phyloP scores from a whole-genome alignment of 306 rosid species.

The Prunus kanzakura region DNA sequence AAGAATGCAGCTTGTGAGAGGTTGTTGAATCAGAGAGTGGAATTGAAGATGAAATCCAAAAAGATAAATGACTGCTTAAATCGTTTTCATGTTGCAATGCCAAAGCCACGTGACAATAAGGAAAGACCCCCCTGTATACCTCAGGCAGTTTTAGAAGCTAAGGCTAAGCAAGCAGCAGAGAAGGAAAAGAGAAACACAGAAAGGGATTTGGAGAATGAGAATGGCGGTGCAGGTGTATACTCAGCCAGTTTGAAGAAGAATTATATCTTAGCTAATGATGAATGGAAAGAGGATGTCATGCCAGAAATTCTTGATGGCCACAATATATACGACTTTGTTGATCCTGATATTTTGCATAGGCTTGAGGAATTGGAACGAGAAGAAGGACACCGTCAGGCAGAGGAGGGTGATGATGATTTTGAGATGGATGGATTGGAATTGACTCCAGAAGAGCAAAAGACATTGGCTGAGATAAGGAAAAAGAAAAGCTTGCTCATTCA shows the following conservation, averaged over 20 bases:
- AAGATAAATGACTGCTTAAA: conserved; percentile 71
- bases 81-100: conserved; percentile 78
- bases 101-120: conserved; percentile 74
- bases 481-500: conserved; percentile 66
- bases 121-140: conserved; percentile 82
- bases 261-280: conserved; percentile 69
- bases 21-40: conserved; percentile 74
- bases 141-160: conserved; percentile 65
- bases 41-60: conserved; percentile 80
- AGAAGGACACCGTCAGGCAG: conserved; percentile 57
- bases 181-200: conserved; percentile 62
- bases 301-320: conserved; percentile 94
- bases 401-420: conserved; percentile 53
- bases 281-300: conserved; percentile 79
- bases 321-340: conserved; percentile 78
- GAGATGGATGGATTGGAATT: conserved; percentile 62
- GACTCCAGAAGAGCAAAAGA: conserved; percentile 62
- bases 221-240: conserved; percentile 93
- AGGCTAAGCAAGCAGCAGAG: conserved; percentile 57
- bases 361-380: conserved; percentile 84
- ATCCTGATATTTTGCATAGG: conserved; percentile 70
- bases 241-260: conserved; percentile 74
- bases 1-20: conserved; percentile 88
- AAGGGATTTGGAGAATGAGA: conserved; percentile 77
- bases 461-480: conserved; percentile 62